Conservation (phyloP, 2,329 filamentous ascomycete species). For the Talaromyces sp. region DNA sequence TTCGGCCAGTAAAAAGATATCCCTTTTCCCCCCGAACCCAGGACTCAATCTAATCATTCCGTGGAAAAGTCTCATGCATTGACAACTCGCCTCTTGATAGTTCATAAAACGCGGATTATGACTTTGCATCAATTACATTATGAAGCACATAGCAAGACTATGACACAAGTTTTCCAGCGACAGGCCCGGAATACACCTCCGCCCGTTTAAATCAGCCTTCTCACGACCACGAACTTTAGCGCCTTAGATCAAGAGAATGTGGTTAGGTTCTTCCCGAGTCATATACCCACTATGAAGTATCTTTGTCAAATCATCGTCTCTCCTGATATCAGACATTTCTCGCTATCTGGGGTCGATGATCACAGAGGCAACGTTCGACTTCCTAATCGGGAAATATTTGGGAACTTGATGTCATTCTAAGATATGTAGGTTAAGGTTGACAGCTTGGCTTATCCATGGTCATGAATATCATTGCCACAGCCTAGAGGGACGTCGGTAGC, state of each 20-base stretch:
- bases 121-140: background rate
- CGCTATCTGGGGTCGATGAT: background rate
- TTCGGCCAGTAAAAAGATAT: background rate
- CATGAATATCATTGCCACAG: background rate
- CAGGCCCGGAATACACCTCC: background rate
- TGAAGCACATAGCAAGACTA: background rate
- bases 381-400: background rate
- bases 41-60: background rate
- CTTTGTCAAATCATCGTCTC: background rate
- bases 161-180: background rate
- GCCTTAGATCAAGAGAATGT: background rate
- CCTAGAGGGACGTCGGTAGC: background rate
- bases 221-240: background rate
- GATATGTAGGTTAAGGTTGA: background rate
- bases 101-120: background rate
- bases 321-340: background rate
- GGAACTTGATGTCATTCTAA: conserved; percentile 7
- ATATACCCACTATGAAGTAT: background rate
- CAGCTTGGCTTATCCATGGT: background rate
- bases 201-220: background rate
- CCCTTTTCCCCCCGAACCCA: too few relatives aligned
- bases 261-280: background rate
- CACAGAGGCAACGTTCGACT: background rate
- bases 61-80: background rate
- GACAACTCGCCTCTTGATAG: background rate